Base-by-base conservation (phyloP, 768 basidiomycete species). In the Psilocybe cubensis region DNA sequence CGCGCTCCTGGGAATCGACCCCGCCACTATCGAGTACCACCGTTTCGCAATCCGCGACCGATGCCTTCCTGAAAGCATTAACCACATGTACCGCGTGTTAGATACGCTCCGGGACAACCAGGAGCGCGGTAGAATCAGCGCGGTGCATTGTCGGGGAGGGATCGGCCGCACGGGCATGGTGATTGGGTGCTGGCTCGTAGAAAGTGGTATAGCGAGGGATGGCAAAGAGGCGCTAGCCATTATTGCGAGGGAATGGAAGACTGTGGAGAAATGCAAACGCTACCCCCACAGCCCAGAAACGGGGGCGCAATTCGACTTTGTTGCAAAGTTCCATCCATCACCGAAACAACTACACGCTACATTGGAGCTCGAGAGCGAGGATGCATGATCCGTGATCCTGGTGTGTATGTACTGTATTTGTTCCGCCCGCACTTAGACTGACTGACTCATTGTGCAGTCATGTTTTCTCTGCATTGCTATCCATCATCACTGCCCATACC, bases 231-330 rank as follows among this genome's bases (percentile, higher is more conserved):
- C 89, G 6, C 71, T 91, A 31, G 68, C 73, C 12, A 81, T 87
- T 47, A 86, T 91, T 60, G 88, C 83, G 18, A 65, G 77, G 56
- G 83, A 89, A 62, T 92, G 90, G 90, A 80, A 83, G 66, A 81
- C 77, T 2, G 90, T 92, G 47, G 89, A 88, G 72, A 92, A 92
- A 76, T 91, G 81, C 76, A 83, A 79, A 44, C 79, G 87, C 8
- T 91, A 85, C 71, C 89, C 88, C 0, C 82, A 87, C 67, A 88
- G 87, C 66, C 90, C 90, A 14, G 90, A 92, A 74, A 92, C 90
- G 2, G 89, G 90, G 17, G 79, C 86, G 1, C 90, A 92, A 70
- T 86, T 85, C 67, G 87, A 91, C 63, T 92, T 85, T 66, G 90
- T 92, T 20, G 79, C 76, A 65, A 82, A 80, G 63, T 91, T 88